phyloP scores from a whole-genome alignment of 2,329 filamentous ascomycete species.

The Reticulascus tulasneorum region DNA sequence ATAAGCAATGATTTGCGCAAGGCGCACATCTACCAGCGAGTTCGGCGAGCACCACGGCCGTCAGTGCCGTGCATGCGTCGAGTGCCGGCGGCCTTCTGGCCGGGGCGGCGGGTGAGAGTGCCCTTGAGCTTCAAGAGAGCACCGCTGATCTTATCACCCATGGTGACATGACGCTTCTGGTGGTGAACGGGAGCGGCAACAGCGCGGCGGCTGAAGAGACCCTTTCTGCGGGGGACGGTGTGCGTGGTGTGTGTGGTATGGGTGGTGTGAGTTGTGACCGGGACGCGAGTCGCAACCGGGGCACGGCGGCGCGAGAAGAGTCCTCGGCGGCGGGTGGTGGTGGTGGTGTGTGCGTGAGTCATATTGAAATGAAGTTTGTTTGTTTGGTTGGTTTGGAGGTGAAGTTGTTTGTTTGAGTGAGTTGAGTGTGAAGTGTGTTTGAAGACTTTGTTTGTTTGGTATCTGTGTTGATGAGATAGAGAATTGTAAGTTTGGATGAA shows the following conservation, averaged over 20 bases:
- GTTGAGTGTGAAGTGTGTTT: conserved; percentile 4
- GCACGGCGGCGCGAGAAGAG: conserved; percentile 21
- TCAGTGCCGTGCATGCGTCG: conserved; percentile 72
- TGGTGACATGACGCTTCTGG: conserved; percentile 62
- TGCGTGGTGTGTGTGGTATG: conserved; percentile 27
- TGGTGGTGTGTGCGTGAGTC: conserved; percentile 12
- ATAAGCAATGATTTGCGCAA: conserved; percentile 1
- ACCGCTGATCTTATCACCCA: conserved; percentile 76
- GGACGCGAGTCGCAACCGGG: conserved; percentile 15
- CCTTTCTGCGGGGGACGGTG: conserved; percentile 34
- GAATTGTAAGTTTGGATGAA: neutral
- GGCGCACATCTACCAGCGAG: conserved; percentile 14
- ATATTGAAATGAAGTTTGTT: conserved; percentile 1
- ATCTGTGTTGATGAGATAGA: conserved; percentile 3
- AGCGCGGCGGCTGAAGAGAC: conserved; percentile 35
- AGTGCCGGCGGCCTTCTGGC: conserved; percentile 64
- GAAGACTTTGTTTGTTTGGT: conserved; percentile 5
- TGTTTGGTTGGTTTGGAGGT: conserved; percentile 6
- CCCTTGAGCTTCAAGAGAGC: conserved; percentile 72
- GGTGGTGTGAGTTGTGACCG: conserved; percentile 15
- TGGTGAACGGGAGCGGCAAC: conserved; percentile 43
- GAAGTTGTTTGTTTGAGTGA: conserved; percentile 4
- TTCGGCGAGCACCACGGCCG: conserved; percentile 52
- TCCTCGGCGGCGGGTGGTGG: conserved; percentile 13
- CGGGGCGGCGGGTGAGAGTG: conserved; percentile 62